Base-by-base conservation (phyloP, 768 basidiomycete species). In the Sarcodon aspratus region DNA sequence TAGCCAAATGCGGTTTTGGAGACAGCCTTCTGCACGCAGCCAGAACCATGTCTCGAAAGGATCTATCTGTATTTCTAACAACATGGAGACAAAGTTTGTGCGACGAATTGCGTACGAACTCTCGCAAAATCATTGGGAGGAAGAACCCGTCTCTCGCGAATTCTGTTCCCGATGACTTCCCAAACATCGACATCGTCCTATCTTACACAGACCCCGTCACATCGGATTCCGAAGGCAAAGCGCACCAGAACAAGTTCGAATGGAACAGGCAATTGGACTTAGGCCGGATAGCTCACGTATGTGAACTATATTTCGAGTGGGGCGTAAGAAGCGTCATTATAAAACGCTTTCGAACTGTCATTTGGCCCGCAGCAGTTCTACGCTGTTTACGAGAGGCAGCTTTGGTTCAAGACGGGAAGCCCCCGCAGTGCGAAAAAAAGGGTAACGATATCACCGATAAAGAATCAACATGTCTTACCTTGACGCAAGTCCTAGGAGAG, bases 271-370 rank as follows among this genome's bases (percentile, higher is more conserved):
- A 90, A 51, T 83, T 85, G 0, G 78, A 84, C 55, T 66, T 89
- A 1, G 75, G 74, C 12, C 78, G 75, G 48, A 74, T 94, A 12
- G 91, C 93, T 0, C 75, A 68, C 9, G 70, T 82, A 3, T 94
- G 91, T 67, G 93, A 96, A 63, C 72, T 81, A 44, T 85, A 82
- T 61, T 95, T 95, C 53, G 92, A 94, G 60, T 96, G 92, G 92
- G 92, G 92, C 0, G 81, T 88, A 45, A 81, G 73, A 56, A 84
- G 89, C 44, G 70, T 79, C 2, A 88, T 95, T 48, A 74, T 87
- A 54, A 88, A 88, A 54, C 80, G 89, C 9, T 92, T 94, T 59
- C 72, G 86, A 58, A 86, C 80, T 0, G 75, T 90, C 3, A 73
- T 93, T 13, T 96, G 91, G 85, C 79, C 79, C 12, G 78, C 81